These are phyloP conservation scores for Calocybe indica DNA, from an alignment of 768 basidiomycete species.

Conservation along the genomic window DNA sequence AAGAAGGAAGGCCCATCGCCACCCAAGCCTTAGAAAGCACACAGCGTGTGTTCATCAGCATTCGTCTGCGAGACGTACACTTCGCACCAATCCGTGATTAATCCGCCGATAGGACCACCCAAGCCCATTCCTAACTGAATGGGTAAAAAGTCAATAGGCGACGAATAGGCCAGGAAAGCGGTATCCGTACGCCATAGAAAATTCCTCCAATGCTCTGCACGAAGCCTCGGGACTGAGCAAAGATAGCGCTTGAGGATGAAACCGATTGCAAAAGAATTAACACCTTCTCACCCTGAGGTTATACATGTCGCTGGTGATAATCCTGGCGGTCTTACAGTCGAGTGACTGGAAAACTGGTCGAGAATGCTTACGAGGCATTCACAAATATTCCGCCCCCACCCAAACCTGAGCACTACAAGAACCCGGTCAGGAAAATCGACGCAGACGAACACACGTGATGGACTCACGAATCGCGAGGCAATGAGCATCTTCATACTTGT, in stretches of 20 bases:
- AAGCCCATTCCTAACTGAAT: slow-evolving; percentile 66
- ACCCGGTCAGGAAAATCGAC: neutral
- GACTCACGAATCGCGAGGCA: slow-evolving; percentile 64
- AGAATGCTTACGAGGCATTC: slow-evolving; percentile 50
- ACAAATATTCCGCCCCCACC: slow-evolving; percentile 74
- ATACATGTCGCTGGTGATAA: slow-evolving; percentile 79
- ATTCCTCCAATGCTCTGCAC: slow-evolving; percentile 65
- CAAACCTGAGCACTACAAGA: slow-evolving; percentile 54
- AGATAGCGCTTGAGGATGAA: neutral
- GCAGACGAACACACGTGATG: neutral
- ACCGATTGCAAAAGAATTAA: neutral
- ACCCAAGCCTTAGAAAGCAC: slow-evolving; percentile 38
- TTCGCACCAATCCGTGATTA: slow-evolving; percentile 58
- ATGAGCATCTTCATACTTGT: slow-evolving; percentile 66
- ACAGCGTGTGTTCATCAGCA: neutral
- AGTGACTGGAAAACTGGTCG: neutral
- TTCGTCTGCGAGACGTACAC: neutral
- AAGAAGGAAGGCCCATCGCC: slow-evolving; percentile 76
- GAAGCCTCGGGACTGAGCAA: slow-evolving; percentile 54
- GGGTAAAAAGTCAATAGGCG: slow-evolving; percentile 1
- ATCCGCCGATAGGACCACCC: slow-evolving; percentile 68
- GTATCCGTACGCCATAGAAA: slow-evolving; percentile 58
- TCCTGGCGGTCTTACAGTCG: slow-evolving; percentile 29
- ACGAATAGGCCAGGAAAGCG: neutral
- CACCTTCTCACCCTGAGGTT: slow-evolving; percentile 48